Percentiles rank a stretch among this genome's conserved stretches.
These are phyloP conservation scores for Penicillium silybi DNA, from an alignment of 495 filamentous ascomycete genomes.

Conservation along the genomic window DNA sequence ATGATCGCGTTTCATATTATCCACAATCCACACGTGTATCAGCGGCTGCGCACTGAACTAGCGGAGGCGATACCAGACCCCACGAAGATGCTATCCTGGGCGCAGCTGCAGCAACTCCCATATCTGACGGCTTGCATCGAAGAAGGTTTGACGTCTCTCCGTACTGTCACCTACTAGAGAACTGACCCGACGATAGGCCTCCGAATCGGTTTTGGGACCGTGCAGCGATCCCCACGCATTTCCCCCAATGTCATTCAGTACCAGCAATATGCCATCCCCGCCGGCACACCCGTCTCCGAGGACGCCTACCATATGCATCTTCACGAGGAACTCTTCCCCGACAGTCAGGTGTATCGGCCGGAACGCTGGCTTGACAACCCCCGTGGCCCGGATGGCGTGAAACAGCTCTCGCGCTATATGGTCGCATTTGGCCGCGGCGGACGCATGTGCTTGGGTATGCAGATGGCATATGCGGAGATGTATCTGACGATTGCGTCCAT, in stretches of 20 bases:
- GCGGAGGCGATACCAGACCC: background rate
- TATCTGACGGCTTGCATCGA: background rate
- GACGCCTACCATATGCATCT: background rate
- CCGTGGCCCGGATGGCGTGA: background rate
- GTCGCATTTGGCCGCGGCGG: constrained; percentile 29
- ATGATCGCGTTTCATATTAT: background rate
- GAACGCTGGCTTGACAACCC: background rate
- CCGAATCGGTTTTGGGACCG: too few species aligned
- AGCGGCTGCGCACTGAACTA: background rate
- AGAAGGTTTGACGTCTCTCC: background rate
- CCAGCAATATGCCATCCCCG: too few species aligned
- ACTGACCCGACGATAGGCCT: too few species aligned
- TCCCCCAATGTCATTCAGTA: too few species aligned
- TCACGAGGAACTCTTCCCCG: background rate
- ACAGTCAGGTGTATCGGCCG: background rate
- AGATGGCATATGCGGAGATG: constrained; percentile 45
- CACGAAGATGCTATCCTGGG: background rate
- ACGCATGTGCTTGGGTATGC: constrained; percentile 34
- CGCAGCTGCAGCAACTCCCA: background rate
- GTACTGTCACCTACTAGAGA: too few species aligned
- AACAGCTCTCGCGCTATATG: constrained; percentile 1
- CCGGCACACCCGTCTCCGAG: background rate
- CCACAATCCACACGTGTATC: background rate
- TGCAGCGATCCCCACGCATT: too few species aligned
- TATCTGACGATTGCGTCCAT: constrained; percentile 40